Evolutionary conservation across 2,329 filamentous ascomycete genomes (phyloP).

Genomic region (Calonectria leucothoes): DNA sequence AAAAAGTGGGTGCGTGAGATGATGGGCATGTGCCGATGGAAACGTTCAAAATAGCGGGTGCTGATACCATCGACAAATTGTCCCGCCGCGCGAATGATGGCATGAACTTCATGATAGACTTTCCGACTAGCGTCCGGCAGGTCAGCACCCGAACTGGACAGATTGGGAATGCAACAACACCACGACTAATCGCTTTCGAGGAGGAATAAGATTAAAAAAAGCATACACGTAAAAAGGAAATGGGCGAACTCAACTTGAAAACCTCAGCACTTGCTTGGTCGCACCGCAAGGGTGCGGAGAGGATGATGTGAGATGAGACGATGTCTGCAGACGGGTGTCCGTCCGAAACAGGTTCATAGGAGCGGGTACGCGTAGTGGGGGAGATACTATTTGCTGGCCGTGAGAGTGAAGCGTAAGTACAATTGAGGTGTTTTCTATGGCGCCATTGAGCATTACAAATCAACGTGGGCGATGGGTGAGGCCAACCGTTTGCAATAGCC

Average conservation of each 20-base stretch:
- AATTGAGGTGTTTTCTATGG: not conserved
- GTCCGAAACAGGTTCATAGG: not conserved
- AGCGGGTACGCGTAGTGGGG: not conserved
- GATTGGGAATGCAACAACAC: not conserved
- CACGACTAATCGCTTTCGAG: not conserved
- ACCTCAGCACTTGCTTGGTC: not conserved
- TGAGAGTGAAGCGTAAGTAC: not conserved
- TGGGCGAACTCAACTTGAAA: not conserved
- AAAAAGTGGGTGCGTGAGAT: conserved; percentile 8
- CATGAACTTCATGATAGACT: not conserved
- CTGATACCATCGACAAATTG: conserved; percentile 13
- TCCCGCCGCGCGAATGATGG: not conserved
- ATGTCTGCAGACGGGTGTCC: not conserved
- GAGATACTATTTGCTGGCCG: no score
- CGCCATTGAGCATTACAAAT: not conserved
- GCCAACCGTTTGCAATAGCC: conserved; percentile 3
- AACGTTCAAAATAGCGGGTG: not conserved
- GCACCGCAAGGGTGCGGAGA: not conserved
- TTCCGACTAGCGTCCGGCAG: not conserved
- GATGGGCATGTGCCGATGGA: conserved; percentile 1
- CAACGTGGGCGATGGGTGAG: not conserved
- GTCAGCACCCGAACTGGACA: not conserved
- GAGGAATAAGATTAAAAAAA: not conserved
- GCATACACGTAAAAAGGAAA: not conserved
- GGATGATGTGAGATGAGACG: not conserved